Base-by-base conservation (phyloP, 2,329 filamentous ascomycete genomes). In the Arthrobotrys musiformis region DNA sequence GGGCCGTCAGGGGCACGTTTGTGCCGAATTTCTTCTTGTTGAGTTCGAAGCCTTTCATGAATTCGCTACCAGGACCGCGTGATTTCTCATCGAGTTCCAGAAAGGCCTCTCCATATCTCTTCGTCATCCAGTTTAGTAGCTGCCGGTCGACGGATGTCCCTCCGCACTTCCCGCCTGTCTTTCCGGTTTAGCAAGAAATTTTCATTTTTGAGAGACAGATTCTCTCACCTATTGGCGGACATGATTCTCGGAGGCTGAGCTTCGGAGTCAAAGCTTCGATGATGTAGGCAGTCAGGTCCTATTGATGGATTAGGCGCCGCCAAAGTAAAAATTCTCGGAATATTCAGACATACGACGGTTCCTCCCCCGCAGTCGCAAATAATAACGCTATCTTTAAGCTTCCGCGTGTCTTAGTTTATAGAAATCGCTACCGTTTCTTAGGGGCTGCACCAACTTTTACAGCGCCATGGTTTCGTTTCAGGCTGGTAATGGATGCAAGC, bases 351-450 rank as follows among this genome's bases (percentile, higher is more conserved):
- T 58, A 58, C 52, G 4, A 58, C 52, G 13, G 52, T 58, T 26
- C 52, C 52, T 58, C 52, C 52, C 2, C 52, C 52, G 35, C 52
- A 58, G 19, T 58, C 52, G 28, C 52, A 58, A 2, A 58, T 35
- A 24, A 58, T 17, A 15, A 58, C 24, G 33, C 52, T 58, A 37
- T 58, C 52, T 13, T 28, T 28, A 6, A 9, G 26, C 52, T 58
- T 33, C n/a, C 13, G 30, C 22, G 4, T 5, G 9, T 54, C 9
- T 54, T 28, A 54, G 48, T 33, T 13, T 28, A 30, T 54, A 33
- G 28, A 54, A 22, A 9, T 30, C 7, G 19, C 4, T 54, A 54
- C 9, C 11, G 4, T 28, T 54, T 28, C 11, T 54, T 15, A 17
- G 15, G 13, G 19, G 11, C 24, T 7, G 30, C 30, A 54, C 48